These are phyloP conservation scores for Fusarium drepaniforme DNA, from an alignment of 2,329 filamentous ascomycete genomes.

Conservation along the genomic window DNA sequence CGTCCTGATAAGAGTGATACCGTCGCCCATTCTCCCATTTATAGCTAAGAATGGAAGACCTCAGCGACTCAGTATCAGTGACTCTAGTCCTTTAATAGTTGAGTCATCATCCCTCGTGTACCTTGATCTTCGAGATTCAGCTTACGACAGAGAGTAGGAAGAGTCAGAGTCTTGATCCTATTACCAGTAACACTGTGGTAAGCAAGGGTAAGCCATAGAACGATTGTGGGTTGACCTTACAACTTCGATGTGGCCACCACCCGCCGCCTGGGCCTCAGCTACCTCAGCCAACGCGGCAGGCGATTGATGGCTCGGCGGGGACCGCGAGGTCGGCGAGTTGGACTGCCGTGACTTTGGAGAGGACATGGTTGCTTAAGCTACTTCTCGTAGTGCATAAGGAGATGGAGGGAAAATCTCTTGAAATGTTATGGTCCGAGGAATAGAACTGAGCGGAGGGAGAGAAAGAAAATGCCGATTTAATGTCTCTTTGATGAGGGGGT, in stretches of 20 bases:
- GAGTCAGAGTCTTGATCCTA: conserved; percentile 12
- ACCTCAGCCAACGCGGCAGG: neutral
- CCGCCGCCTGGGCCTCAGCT: neutral
- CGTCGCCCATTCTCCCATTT: conserved; percentile 59
- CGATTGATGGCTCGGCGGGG: neutral
- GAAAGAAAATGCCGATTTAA: neutral
- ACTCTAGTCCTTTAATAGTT: neutral
- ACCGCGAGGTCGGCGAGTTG: neutral
- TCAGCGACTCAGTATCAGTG: conserved; percentile 18
- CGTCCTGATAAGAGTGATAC: conserved; percentile 60
- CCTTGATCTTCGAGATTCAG: neutral
- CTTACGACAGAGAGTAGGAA: conserved; percentile 13
- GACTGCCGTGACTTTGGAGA: conserved; percentile 3
- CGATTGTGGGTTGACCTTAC: neutral
- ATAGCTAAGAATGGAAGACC: conserved; percentile 19
- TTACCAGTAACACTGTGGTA: neutral
- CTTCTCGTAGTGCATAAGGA: neutral
- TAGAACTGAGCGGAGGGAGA: neutral
- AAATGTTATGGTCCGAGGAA: neutral
- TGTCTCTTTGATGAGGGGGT: neutral
- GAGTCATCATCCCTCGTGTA: neutral
- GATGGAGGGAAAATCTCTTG: neutral
- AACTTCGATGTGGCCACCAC: neutral
- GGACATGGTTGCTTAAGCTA: neutral
- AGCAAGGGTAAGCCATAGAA: neutral